Evolutionary conservation across 2,329 filamentous ascomycete species (phyloP).

Genomic region (Curvularia eragrostidis): DNA sequence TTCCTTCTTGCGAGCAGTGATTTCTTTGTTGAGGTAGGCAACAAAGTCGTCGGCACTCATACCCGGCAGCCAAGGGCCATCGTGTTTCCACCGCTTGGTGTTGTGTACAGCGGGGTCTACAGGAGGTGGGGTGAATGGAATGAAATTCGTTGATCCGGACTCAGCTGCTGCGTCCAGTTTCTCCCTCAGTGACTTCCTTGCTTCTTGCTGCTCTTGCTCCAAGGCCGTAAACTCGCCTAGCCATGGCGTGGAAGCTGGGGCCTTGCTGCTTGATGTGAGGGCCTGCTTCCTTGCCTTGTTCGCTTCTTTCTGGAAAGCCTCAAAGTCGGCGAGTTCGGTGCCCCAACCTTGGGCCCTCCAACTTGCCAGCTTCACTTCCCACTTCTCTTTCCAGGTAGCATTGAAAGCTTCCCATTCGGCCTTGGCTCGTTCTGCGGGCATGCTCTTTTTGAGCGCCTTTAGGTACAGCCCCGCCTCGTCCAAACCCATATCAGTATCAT

Average conservation of each 20-base stretch:
- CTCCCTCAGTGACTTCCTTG: slow-evolving; percentile 20
- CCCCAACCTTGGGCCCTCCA: slow-evolving; percentile 9
- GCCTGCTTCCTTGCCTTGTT: neutral
- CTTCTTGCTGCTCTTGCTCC: slow-evolving; percentile 3
- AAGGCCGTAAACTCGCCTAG: slow-evolving; percentile 10
- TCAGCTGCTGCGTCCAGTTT: neutral
- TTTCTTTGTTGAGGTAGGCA: slow-evolving; percentile 55
- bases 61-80: slow-evolving; percentile 65
- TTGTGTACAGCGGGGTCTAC: slow-evolving; percentile 34
- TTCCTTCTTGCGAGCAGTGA: slow-evolving; percentile 46
- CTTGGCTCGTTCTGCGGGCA: slow-evolving; percentile 13
- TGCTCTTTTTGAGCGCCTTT: slow-evolving; percentile 33
- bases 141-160: slow-evolving; percentile 23
- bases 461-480: slow-evolving; percentile 38
- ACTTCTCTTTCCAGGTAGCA: slow-evolving; percentile 15
- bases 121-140: slow-evolving; percentile 30
- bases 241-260: slow-evolving; percentile 7
- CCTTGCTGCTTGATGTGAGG: neutral
- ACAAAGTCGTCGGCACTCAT: slow-evolving; percentile 64
- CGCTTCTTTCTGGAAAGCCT: slow-evolving; percentile 7
- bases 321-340: slow-evolving; percentile 1
- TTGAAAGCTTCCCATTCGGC: slow-evolving; percentile 9
- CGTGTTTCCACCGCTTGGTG: slow-evolving; percentile 60
- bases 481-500: slow-evolving; percentile 34
- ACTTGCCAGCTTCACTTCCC: slow-evolving; percentile 12